A percentile compares a stretch with the other conserved stretches of the same genome.
phyloP scores from a whole-genome alignment of 805 yeast genomes.

The Starmerella floricola region DNA sequence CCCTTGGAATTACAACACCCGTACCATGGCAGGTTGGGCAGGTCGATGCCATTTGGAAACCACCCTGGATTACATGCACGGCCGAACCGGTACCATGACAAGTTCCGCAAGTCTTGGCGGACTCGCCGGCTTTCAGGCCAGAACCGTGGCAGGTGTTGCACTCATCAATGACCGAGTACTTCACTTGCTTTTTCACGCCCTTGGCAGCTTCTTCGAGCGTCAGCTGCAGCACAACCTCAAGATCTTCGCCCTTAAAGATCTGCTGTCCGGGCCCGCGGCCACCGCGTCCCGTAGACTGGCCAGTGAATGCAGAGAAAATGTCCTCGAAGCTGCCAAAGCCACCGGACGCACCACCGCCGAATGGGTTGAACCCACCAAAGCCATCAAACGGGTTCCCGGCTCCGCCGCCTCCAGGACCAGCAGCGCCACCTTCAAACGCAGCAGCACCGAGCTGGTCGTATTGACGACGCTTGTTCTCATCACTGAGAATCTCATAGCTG shows the following conservation, averaged over 20 bases:
- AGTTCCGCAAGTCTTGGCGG: constrained; percentile 63
- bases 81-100: constrained; percentile 93
- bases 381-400: constrained; percentile 34
- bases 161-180: constrained; percentile 59
- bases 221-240: constrained; percentile 64
- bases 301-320: constrained; percentile 44
- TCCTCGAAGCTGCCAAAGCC: constrained; percentile 44
- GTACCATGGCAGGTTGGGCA: constrained; percentile 80
- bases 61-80: constrained; percentile 75
- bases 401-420: constrained; percentile 38
- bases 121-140: constrained; percentile 68
- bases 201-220: constrained; percentile 77
- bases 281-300: constrained; percentile 31
- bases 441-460: constrained; percentile 86
- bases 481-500: constrained; percentile 83
- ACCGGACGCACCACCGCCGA: constrained; percentile 33
- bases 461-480: constrained; percentile 72
- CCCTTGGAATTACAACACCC: constrained; percentile 61
- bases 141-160: constrained; percentile 75
- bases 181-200: constrained; percentile 56
- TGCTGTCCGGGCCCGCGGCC: constrained; percentile 37
- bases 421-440: constrained; percentile 50
- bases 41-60: constrained; percentile 93
- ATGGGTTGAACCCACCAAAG: constrained; percentile 28
- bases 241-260: constrained; percentile 78